Evolutionary conservation across 441 rosid genomes (phyloP).

Genomic region (Erodium texanum): DNA sequence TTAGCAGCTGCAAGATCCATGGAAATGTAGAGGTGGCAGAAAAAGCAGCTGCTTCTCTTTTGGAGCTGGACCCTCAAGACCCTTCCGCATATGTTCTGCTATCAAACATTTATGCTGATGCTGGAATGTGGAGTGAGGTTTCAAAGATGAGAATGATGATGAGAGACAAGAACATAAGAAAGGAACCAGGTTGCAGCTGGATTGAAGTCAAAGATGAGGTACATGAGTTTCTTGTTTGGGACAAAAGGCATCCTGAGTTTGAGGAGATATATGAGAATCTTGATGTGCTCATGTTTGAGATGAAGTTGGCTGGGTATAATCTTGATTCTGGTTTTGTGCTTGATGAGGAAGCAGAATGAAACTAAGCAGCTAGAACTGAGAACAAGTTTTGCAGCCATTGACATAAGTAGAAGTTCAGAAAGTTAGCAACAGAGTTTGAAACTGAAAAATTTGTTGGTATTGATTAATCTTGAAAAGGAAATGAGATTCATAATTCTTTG

Average conservation of each 20-base stretch:
- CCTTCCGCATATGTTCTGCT: constrained; percentile 67
- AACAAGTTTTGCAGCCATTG: too few species aligned
- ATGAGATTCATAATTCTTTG: too few species aligned
- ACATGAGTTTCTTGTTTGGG: constrained; percentile 57
- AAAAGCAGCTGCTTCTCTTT: constrained; percentile 42
- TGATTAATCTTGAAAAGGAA: too few species aligned
- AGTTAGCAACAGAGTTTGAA: too few species aligned
- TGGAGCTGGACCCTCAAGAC: constrained; percentile 62
- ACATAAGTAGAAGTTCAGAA: too few species aligned
- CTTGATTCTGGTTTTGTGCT: not conserved
- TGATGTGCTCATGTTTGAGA: constrained; percentile 39
- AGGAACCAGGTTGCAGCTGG: constrained; percentile 96
- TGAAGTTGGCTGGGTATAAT: constrained; percentile 30
- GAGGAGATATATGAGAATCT: constrained; percentile 52
- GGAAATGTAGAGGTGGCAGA: constrained; percentile 72
- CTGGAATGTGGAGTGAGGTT: constrained; percentile 71
- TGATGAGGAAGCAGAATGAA: constrained; percentile 19
- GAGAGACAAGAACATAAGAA: constrained; percentile 53
- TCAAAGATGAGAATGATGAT: constrained; percentile 50
- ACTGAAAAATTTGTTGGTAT: too few species aligned
- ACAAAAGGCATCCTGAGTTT: constrained; percentile 55
- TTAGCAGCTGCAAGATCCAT: constrained; percentile 62
- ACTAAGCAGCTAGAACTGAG: too few species aligned
- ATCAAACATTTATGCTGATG: constrained; percentile 68
- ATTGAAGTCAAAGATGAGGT: constrained; percentile 69